Percentiles rank a stretch among this genome's conserved stretches.
Evolutionary conservation across 768 basidiomycete genomes (phyloP).

Genomic region (Calocybe cyanea): DNA sequence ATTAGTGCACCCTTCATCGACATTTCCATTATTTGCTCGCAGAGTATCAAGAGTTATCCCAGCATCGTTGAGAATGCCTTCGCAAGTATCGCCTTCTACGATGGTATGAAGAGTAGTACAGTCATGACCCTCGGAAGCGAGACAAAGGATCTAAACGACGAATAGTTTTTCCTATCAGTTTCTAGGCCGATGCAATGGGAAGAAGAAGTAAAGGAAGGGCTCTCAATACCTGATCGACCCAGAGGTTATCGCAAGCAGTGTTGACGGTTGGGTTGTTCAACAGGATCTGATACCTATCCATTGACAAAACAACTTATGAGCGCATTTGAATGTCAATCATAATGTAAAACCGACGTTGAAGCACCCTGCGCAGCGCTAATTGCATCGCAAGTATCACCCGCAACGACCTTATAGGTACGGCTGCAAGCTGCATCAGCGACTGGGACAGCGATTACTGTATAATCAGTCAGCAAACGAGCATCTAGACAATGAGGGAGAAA

Average conservation of each 20-base stretch:
- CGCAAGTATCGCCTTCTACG: conserved; percentile 48
- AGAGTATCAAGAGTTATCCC: conserved; percentile 44
- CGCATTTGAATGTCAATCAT: background rate
- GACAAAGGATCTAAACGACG: conserved; percentile 47
- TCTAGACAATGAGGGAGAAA: no score
- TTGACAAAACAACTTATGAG: background rate
- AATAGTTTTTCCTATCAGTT: background rate
- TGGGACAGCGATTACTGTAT: conserved; percentile 1
- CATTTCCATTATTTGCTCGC: conserved; percentile 61
- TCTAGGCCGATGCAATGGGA: background rate
- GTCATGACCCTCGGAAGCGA: conserved; percentile 53
- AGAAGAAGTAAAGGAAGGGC: background rate
- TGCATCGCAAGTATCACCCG: conserved; percentile 52
- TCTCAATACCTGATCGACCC: conserved; percentile 39
- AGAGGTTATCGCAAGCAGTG: conserved; percentile 52
- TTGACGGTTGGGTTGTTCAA: conserved; percentile 49
- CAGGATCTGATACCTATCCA: conserved; percentile 52
- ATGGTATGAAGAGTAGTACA: conserved; percentile 49
- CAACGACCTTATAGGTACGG: conserved; percentile 45
- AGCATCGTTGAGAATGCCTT: conserved; percentile 32
- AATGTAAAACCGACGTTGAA: conserved; percentile 37
- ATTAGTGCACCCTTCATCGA: conserved; percentile 48
- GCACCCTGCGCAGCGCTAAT: conserved; percentile 45
- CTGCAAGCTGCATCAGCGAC: conserved; percentile 30
- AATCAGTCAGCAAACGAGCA: background rate